Base-by-base conservation (phyloP, 257 asterid genomes). In the Verbascum thapsus region DNA sequence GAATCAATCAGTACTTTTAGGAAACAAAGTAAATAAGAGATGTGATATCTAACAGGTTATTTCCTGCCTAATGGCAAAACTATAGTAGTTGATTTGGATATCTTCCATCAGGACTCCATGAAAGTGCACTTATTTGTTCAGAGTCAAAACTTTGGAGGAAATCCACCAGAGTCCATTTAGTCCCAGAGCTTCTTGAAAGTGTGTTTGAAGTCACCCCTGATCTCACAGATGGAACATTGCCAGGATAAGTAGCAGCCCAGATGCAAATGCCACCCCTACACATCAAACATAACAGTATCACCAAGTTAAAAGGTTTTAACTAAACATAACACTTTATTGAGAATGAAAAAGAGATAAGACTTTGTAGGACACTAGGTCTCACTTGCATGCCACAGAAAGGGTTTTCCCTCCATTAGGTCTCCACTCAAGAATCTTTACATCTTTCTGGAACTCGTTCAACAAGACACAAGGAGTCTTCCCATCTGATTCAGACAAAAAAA, bases 91-190 rank as follows among this genome's bases (percentile, higher is more conserved):
- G 18, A 16, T 54, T 44, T 6, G 98, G 98, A 90, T 90, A 94
- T 88, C 91, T 90, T 79, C 99, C 99, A 76, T 85, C 91, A 13
- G 97, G 97, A 74, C 97, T 90, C 99, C 99, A 94, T 2, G 99
- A 85, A 54, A 94, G 85, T 59, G 97, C 82, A 81, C 86, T 87
- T 65, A 84, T 75, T 76, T 80, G 94, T 72, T 87, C 95, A 47
- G 74, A 69, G 65, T 90, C 88, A 42, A 59, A 73, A 84, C 88
- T 80, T 65, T 51, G 90, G 76, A 94, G 95, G 77, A 90, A 84
- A 83, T 94, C 99, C 67, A 90, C 94, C 59, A 87, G 74, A 49
- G 85, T 77, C 99, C 99, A 94, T 78, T 82, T 77, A 62, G 82
- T 76, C 58, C 81, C 83, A 58, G 95, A 76, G 67, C 94, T 87